Conservation (phyloP, 345 rosid genomes). For the Brassica nigra region DNA sequence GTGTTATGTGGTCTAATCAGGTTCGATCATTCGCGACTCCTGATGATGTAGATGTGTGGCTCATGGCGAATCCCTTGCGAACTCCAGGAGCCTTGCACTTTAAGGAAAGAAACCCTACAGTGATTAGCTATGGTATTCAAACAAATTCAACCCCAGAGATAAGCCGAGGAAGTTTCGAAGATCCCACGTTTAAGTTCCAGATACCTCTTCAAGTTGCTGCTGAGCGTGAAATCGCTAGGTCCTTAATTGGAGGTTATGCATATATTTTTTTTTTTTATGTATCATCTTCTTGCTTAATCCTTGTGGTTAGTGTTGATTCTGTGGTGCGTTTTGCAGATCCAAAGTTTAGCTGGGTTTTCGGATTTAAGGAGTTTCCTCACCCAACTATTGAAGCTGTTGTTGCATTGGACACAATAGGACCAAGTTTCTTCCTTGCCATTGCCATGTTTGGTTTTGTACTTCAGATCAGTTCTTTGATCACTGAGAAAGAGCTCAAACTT, state of each 20-base stretch:
- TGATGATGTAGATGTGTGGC: constrained; percentile 72
- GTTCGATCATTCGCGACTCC: constrained; percentile 56
- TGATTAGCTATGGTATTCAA: constrained; percentile 80
- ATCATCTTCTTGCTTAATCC: not conserved
- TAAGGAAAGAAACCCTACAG: constrained; percentile 50
- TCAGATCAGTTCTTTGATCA: constrained; percentile 70
- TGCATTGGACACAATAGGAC: constrained; percentile 56
- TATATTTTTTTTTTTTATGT: not conserved
- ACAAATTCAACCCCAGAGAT: constrained; percentile 71
- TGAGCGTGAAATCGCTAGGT: constrained; percentile 91
- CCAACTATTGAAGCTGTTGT: constrained; percentile 55
- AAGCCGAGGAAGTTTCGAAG: constrained; percentile 61
- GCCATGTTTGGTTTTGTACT: constrained; percentile 90
- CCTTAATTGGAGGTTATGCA: constrained; percentile 62
- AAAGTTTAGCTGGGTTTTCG: constrained; percentile 70
- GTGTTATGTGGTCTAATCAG: constrained; percentile 40
- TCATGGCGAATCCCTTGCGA: constrained; percentile 56
- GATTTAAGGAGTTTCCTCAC: constrained; percentile 81
- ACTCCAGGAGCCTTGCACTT: constrained; percentile 85
- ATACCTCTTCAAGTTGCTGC: constrained; percentile 89
- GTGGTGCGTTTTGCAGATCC: constrained; percentile 49
- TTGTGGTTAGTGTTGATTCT: not conserved
- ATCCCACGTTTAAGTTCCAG: constrained; percentile 85
- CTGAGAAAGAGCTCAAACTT: constrained; percentile 95
- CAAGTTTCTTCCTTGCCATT: constrained; percentile 84